Evolutionary conservation across 2,329 filamentous ascomycete genomes (phyloP).

Genomic region (Diaporthe batatas): DNA sequence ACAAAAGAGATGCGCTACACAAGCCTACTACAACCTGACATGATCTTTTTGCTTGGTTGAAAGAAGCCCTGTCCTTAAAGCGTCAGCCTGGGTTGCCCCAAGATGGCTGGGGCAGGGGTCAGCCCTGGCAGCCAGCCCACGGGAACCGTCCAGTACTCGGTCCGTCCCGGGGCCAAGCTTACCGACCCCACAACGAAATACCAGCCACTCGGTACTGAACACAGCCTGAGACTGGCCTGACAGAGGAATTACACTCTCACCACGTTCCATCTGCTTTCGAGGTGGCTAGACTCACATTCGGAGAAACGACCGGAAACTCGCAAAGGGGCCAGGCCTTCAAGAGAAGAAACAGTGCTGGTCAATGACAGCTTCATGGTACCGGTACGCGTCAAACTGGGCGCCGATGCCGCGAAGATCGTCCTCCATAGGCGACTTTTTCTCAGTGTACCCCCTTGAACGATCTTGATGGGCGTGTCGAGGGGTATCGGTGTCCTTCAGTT

Average conservation of each 20-base stretch:
- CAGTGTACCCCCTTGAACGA: no score
- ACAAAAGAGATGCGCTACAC: neutral
- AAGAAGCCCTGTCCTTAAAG: neutral
- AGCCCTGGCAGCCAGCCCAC: neutral
- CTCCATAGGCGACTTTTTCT: neutral
- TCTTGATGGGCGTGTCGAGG: neutral
- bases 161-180: conserved; percentile 15
- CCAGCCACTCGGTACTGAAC: neutral
- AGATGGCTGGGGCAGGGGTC: conserved; percentile 3
- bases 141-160: conserved; percentile 3
- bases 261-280: neutral
- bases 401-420: conserved; percentile 11
- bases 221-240: neutral
- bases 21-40: no score
- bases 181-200: neutral
- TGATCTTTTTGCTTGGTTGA: neutral
- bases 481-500: no score
- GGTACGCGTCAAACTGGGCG: conserved; percentile 18
- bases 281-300: neutral
- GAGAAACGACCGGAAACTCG: neutral
- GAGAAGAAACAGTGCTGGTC: neutral
- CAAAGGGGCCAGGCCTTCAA: no score
- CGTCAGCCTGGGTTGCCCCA: neutral
- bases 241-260: neutral
- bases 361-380: neutral